These are phyloP conservation scores for Sarocladiaceae sp. DNA, from an alignment of 2,329 filamentous ascomycete species.

Conservation along the genomic window DNA sequence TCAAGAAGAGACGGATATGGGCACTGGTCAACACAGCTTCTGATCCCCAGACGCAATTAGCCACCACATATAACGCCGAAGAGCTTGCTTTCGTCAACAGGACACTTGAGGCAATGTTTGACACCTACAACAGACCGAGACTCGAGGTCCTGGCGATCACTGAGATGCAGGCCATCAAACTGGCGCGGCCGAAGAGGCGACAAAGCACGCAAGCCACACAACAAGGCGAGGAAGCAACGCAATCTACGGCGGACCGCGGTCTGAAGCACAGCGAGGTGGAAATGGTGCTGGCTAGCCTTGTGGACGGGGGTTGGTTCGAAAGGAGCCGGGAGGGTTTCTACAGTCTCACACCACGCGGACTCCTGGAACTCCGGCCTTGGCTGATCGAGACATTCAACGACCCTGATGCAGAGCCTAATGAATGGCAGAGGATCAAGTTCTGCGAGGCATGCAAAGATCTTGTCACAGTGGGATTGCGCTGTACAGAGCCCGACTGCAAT, in stretches of 20 bases:
- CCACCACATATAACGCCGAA: constrained; percentile 71
- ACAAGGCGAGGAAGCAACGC: constrained; percentile 25
- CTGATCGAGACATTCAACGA: constrained; percentile 89
- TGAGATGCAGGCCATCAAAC: constrained; percentile 69
- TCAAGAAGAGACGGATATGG: constrained; percentile 60
- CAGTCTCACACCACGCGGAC: constrained; percentile 64
- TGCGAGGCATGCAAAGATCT: constrained; percentile 88
- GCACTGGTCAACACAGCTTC: constrained; percentile 84
- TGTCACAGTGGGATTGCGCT: constrained; percentile 77
- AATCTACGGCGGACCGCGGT: constrained; percentile 39
- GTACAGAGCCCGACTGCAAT: constrained; percentile 59
- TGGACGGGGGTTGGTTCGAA: constrained; percentile 80
- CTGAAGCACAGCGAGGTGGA: constrained; percentile 77
- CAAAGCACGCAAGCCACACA: constrained; percentile 23
- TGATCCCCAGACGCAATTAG: constrained; percentile 79
- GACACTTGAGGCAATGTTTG: constrained; percentile 86
- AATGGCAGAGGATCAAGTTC: constrained; percentile 71
- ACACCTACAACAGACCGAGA: constrained; percentile 72
- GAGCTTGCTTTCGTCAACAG: constrained; percentile 88
- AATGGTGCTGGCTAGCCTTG: constrained; percentile 59
- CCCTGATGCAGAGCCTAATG: constrained; percentile 48
- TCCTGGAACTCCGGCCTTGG: constrained; percentile 83
- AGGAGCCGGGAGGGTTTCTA: constrained; percentile 67
- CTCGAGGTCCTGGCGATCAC: constrained; percentile 80
- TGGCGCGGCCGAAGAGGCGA: constrained; percentile 47